Conservation (phyloP, 306 rosid species). For the Vigna angularis region DNA sequence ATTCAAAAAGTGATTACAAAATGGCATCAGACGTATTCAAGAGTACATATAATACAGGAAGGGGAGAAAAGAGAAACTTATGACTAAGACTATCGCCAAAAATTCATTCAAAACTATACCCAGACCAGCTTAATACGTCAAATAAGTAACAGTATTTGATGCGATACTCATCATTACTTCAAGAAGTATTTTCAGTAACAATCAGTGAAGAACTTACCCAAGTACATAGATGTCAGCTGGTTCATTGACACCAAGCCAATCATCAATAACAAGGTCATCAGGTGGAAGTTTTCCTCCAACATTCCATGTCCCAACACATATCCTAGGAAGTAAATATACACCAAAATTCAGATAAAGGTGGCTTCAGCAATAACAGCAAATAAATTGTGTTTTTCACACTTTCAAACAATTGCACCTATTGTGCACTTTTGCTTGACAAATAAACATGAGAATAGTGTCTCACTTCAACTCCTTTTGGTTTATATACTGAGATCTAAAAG, state of each 20-base stretch:
- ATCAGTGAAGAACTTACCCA: conserved; percentile 64
- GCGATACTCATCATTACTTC: conserved; percentile 27
- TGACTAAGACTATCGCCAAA: background rate
- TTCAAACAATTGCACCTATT: conserved; percentile 33
- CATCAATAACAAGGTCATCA: conserved; percentile 90
- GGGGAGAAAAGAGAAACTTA: conserved; percentile 4
- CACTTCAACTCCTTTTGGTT: conserved; percentile 84
- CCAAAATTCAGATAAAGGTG: conserved; percentile 43
- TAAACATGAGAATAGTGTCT: conserved; percentile 37
- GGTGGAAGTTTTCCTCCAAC: conserved; percentile 93
- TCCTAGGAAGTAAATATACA: conserved; percentile 57
- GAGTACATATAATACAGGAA: conserved; percentile 1
- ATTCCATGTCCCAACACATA: conserved; percentile 93
- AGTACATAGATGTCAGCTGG: conserved; percentile 97
- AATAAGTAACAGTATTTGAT: background rate
- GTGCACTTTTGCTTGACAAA: conserved; percentile 29
- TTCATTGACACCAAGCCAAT: conserved; percentile 76
- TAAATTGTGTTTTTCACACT: conserved; percentile 28
- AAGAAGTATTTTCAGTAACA: conserved; percentile 20
- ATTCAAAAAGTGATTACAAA: conserved; percentile 10
- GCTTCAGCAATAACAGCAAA: conserved; percentile 38
- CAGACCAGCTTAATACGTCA: background rate
- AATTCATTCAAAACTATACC: background rate
- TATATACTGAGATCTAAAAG: conserved; percentile 90
- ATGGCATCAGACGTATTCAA: background rate